phyloP scores from a whole-genome alignment of 148 eudicot species.

The Camellia japonica region DNA sequence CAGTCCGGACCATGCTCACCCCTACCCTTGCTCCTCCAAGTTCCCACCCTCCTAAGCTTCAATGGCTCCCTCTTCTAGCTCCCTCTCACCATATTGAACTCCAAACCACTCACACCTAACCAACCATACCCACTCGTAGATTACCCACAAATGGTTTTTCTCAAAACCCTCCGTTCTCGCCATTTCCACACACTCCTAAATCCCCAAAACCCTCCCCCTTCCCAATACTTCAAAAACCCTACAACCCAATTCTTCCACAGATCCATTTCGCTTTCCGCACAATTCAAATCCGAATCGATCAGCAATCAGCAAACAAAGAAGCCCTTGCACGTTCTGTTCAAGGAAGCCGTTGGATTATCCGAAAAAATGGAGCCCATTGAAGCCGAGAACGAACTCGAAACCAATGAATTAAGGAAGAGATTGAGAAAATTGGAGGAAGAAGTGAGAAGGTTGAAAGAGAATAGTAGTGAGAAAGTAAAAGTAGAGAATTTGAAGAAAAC shows the following conservation, averaged over 20 bases:
- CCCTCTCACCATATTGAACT: background rate
- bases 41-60: too few species aligned
- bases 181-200: background rate
- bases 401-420: slow-evolving; percentile 25
- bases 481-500: background rate
- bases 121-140: too few species aligned
- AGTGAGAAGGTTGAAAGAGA: slow-evolving; percentile 26
- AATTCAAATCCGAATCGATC: slow-evolving; percentile 6
- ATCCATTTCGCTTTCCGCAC: slow-evolving; percentile 28
- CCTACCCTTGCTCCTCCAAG: too few species aligned
- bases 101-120: background rate
- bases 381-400: slow-evolving; percentile 13
- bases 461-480: background rate
- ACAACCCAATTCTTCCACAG: slow-evolving; percentile 14
- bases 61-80: too few species aligned
- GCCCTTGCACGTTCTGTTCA: slow-evolving; percentile 43
- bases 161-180: slow-evolving; percentile 1
- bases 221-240: slow-evolving; percentile 10
- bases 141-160: slow-evolving; percentile 6
- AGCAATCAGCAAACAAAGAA: slow-evolving; percentile 17
- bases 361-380: slow-evolving; percentile 16
- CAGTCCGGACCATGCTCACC: too few species aligned
- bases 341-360: slow-evolving; percentile 45
- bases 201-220: background rate
- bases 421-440: slow-evolving; percentile 42